Evolutionary conservation across 805 yeast genomes (phyloP), one percentile per base, ranked within the genome.

Genomic region (Metschnikowia peoriensis): DNA sequence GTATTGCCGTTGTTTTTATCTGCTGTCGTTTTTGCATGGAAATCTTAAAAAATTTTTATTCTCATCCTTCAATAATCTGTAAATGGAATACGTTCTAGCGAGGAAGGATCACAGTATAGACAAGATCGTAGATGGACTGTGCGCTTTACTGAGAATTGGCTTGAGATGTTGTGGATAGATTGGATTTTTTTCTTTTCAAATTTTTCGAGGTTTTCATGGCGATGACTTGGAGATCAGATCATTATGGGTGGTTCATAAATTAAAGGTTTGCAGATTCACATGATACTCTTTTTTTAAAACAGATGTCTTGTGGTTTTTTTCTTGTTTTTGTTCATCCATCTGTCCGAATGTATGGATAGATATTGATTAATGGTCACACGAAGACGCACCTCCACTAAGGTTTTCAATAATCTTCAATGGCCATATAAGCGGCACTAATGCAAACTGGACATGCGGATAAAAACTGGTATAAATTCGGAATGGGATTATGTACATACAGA

Each of bases 401-500:
- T 32, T 12, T 9, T 9, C 35, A 32, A 6, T 2, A 10, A 32
- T 32, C 35, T 32, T 12, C 10, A 32, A 32, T 32, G 35, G 35
- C 35, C 35, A 32, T 3, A 22, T 22, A 22, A 22, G 4, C 22
- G 22, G 2, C 22, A 32, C 3, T 2, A 41, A 3, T 9, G 29
- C 28, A 12, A 6, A 37, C 9, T n/a, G 35, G 14, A 34, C 44
- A 34, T 41, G 45, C 17, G 45, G 45, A 28, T 28, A 41, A 41
- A 28, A 15, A 14, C 32, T 12, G 16, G 16, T 28, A 12, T 27
- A 27, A 14, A 15, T 17, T 35, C 16, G 41, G 41, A 43, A 10
- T 12, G 28, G 38, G 47, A 38, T 22, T 35, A 52, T 57, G 66
- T 60, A 88, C 96, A 79, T 89, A 89, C 96, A 79, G 99, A 91